phyloP scores from a whole-genome alignment of 129 eudicot species.

The Daucus carota region DNA sequence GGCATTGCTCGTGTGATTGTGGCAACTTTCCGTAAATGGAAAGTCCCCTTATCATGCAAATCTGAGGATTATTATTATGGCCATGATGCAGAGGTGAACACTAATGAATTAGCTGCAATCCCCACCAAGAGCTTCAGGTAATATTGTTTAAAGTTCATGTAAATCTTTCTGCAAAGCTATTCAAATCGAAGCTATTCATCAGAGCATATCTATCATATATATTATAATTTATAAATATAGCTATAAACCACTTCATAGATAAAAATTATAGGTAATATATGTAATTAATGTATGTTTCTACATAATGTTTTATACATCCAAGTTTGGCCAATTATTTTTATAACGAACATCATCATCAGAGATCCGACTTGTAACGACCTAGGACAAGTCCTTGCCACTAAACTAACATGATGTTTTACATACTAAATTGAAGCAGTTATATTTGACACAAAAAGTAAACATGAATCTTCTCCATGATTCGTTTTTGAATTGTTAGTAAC shows the following conservation, averaged over 20 bases:
- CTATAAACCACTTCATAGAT: too few species aligned
- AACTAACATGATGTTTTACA: too few species aligned
- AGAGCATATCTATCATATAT: too few species aligned
- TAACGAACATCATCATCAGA: too few species aligned
- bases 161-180: background rate
- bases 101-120: background rate
- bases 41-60: conserved; percentile 1
- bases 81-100: conserved; percentile 3
- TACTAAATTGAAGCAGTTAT: background rate
- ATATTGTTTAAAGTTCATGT: background rate
- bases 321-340: too few species aligned
- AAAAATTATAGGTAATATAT: too few species aligned
- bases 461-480: background rate
- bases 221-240: too few species aligned
- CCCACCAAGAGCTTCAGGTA: conserved; percentile 50
- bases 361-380: too few species aligned
- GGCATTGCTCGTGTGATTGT: conserved; percentile 44
- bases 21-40: conserved; percentile 49
- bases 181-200: too few species aligned
- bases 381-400: too few species aligned
- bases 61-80: conserved; percentile 21
- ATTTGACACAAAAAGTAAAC: background rate
- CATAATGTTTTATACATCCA: too few species aligned
- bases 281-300: too few species aligned
- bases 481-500: background rate